Evolutionary conservation across 2,329 filamentous ascomycete species (phyloP).

Genomic region (Colletotrichum cordylinicola): DNA sequence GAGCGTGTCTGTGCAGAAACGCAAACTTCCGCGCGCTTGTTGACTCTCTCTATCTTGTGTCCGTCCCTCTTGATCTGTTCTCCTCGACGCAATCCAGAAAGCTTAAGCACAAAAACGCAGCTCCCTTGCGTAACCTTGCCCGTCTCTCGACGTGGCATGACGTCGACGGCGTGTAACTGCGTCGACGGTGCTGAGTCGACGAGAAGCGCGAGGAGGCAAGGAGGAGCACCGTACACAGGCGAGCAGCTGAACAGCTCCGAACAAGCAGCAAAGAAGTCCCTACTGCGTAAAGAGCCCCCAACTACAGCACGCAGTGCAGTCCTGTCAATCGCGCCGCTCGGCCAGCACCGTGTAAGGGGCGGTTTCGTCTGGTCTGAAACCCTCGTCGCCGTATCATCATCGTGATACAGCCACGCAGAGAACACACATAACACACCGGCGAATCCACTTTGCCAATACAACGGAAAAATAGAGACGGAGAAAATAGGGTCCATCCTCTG

Average conservation of each 20-base stretch:
- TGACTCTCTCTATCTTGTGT: not conserved
- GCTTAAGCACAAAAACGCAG: not conserved
- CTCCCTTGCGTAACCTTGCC: not conserved
- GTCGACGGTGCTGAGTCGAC: not conserved
- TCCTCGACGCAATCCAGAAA: not conserved
- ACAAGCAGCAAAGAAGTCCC: not conserved
- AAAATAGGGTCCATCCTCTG: not conserved
- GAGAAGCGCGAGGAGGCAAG: not conserved
- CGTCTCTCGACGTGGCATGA: not conserved
- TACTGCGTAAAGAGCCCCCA: not conserved
- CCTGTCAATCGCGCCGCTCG: not conserved
- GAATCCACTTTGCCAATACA: not conserved
- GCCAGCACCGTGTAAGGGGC: not conserved
- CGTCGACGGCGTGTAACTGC: not conserved
- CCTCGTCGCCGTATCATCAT: constrained; percentile 15
- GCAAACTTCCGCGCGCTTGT: not conserved
- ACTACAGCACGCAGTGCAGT: not conserved
- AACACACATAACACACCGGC: not conserved
- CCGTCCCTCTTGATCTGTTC: not conserved
- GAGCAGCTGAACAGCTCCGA: not conserved
- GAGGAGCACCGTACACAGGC: not conserved
- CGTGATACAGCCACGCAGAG: not conserved
- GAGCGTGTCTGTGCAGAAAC: not conserved
- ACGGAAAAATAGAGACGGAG: not conserved
- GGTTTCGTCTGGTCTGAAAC: constrained; percentile 14